Percentiles rank a stretch among this genome's conserved stretches.
These are phyloP conservation scores for Debaryomyces robertsiae DNA, from an alignment of 1,139 yeast genomes.

Conservation along the genomic window DNA sequence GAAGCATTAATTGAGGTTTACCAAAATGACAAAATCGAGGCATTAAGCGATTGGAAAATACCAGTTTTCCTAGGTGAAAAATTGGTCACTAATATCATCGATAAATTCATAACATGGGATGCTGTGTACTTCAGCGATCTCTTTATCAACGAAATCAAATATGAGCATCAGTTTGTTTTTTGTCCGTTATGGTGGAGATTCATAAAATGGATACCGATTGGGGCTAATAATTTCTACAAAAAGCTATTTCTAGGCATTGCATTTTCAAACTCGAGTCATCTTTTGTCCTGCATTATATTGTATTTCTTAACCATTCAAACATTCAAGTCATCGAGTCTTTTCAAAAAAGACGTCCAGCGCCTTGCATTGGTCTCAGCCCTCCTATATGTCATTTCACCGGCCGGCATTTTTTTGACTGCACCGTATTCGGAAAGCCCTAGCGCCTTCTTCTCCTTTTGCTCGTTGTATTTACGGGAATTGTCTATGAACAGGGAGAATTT, in stretches of 20 bases:
- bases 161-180: slow-evolving; percentile 91
- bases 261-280: slow-evolving; percentile 57
- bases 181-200: slow-evolving; percentile 75
- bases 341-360: slow-evolving; percentile 17
- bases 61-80: slow-evolving; percentile 10
- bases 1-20: slow-evolving; percentile 24
- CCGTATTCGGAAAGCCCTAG: slow-evolving; percentile 81
- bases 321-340: slow-evolving; percentile 28
- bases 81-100: slow-evolving; percentile 27
- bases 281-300: slow-evolving; percentile 49
- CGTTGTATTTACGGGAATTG: slow-evolving; percentile 53
- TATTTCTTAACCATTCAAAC: slow-evolving; percentile 47
- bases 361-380: slow-evolving; percentile 44
- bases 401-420: slow-evolving; percentile 75
- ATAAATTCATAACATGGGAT: slow-evolving; percentile 79
- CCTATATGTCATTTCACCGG: slow-evolving; percentile 66
- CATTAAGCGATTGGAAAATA: slow-evolving; percentile 6
- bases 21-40: slow-evolving; percentile 6
- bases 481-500: slow-evolving; percentile 29
- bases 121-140: slow-evolving; percentile 71
- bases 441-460: slow-evolving; percentile 64
- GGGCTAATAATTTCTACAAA: slow-evolving; percentile 38
- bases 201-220: slow-evolving; percentile 31
- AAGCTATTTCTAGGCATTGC: slow-evolving; percentile 47
- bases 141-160: slow-evolving; percentile 52